phyloP scores from a whole-genome alignment of 495 filamentous ascomycete genomes.

The Sordaria brevicollis region DNA sequence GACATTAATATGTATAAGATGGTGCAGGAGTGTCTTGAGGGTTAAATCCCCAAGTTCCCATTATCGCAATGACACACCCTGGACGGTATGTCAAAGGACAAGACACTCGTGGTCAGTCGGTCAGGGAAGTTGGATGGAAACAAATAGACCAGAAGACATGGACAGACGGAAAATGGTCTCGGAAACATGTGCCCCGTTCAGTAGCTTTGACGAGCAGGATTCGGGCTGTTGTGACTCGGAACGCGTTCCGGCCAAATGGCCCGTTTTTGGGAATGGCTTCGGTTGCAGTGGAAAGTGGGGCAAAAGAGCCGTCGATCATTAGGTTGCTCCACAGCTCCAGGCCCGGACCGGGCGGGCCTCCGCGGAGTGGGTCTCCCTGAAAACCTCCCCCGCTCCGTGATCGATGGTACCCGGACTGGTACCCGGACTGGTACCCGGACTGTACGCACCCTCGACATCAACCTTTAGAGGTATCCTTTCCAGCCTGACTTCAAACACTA shows the following conservation, averaged over 20 bases:
- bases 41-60: not conserved
- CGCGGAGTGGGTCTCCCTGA: not conserved
- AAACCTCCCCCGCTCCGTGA: not conserved
- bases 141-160: not conserved
- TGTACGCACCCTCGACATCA: not conserved
- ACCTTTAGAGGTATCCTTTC: no score
- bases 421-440: no score
- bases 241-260: not conserved
- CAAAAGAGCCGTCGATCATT: not conserved
- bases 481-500: no score
- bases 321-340: no score
- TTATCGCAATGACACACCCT: not conserved
- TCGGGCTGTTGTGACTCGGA: not conserved
- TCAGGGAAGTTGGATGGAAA: not conserved
- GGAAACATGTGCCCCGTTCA: not conserved
- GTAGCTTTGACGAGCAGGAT: not conserved
- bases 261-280: not conserved
- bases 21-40: not conserved
- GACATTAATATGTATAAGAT: not conserved
- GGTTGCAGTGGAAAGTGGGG: not conserved
- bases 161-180: not conserved
- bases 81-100: not conserved
- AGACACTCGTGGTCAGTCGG: not conserved
- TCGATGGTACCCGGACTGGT: no score
- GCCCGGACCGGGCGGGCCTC: not conserved